Evolutionary conservation across 1,284 basidiomycete species (phyloP), one percentile per base, ranked within the genome.

Genomic region (Tremellales sp.): DNA sequence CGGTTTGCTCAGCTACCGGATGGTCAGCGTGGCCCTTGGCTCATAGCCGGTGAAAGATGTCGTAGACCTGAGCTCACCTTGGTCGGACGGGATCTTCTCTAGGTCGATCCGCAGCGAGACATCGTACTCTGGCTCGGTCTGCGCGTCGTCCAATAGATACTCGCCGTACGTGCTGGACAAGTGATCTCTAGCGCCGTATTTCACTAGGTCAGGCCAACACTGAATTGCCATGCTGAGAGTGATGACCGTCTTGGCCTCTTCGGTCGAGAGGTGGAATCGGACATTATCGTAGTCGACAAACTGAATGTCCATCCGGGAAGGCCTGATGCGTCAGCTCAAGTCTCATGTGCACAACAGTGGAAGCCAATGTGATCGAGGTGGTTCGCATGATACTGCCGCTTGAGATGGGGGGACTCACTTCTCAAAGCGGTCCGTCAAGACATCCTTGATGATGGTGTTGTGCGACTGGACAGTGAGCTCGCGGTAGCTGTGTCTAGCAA

Each of bases 261-360:
- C 86, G 0, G 90, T 92, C 11, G 87, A 88, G 46, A 98, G 75
- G 71, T 88, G 92, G 77, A 97, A 98, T 43, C 91, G 83, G 46
- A 98, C 93, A 45, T 90, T 88, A 75, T 99, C 96, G 67, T 92
- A 98, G 76, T 98, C 94, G 48, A 97, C 93, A 62, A 98, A 97
- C 53, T 89, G 84, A 53, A 97, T 87, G 76, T 98, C 96, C 53
- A 96, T 80, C 19, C 88, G 84, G 3, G 85, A 82, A 13, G 93
- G 89, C 68, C 91, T 96, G 72, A 7, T n/a, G 36, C 11, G 48
- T 46, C 27, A 44, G 43, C 13, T 12, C 23, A 36, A 26, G 19
- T 10, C 15, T 10, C 15, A 22, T 7, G 6, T 36, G 36, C 12
- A 6, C 27, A 29, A 10, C 12, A 39, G 36, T 33, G 29, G n/a